Percentiles rank a stretch among this genome's conserved stretches.
These are phyloP conservation scores for Jamesozyma gamospora DNA, from an alignment of 805 yeast species.

Conservation along the genomic window DNA sequence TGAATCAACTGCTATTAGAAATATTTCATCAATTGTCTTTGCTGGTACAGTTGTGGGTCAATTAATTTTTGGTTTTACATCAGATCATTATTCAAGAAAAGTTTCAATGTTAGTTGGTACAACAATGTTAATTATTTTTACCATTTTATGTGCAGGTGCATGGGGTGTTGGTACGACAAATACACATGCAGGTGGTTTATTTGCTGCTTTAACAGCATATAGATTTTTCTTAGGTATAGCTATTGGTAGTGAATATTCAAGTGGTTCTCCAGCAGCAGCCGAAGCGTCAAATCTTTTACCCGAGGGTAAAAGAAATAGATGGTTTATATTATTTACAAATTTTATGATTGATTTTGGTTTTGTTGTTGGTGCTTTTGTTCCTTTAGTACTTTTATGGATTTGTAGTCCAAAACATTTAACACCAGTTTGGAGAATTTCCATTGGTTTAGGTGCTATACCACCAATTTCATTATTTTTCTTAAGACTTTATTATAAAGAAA, in stretches of 20 bases:
- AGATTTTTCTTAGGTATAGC: conserved; percentile 85
- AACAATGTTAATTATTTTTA: conserved; percentile 60
- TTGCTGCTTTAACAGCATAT: conserved; percentile 74
- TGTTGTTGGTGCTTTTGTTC: conserved; percentile 75
- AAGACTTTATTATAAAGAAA: conserved; percentile 68
- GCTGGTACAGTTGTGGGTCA: conserved; percentile 89
- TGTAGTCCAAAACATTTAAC: conserved; percentile 59
- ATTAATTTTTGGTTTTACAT: conserved; percentile 65
- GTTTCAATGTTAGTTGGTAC: conserved; percentile 77
- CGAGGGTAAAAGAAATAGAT: conserved; percentile 78
- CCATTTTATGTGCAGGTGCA: conserved; percentile 71
- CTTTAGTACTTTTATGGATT: conserved; percentile 78
- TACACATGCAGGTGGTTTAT: conserved; percentile 52
- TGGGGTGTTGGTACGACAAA: conserved; percentile 65
- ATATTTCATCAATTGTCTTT: conserved; percentile 80
- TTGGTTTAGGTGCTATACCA: conserved; percentile 85
- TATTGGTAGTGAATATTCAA: conserved; percentile 92
- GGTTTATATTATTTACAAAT: conserved; percentile 83
- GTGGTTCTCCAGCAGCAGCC: conserved; percentile 87
- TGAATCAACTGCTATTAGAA: conserved; percentile 59
- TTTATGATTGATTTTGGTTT: conserved; percentile 82
- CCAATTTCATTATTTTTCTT: conserved; percentile 69
- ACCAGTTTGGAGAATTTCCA: conserved; percentile 84
- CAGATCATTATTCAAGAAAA: conserved; percentile 76
- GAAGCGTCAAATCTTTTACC: conserved; percentile 77